Base-by-base conservation (phyloP, 805 yeast genomes). In the Yarrowia hollandica region DNA sequence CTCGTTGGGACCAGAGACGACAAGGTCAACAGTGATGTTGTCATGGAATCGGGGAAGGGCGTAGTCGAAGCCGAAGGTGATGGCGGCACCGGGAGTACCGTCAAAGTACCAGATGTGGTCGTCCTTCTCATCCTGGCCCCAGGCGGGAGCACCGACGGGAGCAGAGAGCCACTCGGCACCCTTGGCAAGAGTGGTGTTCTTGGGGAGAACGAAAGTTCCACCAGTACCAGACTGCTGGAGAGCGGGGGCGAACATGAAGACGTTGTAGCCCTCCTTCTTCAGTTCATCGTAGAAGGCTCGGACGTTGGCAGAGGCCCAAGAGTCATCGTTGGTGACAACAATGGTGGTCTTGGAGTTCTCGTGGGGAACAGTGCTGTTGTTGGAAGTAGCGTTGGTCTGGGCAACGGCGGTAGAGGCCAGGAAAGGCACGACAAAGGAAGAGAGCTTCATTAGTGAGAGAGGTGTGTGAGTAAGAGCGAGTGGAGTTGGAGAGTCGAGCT, bases 281-380 rank as follows among this genome's bases (percentile, higher is more conserved):
- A 80, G 74, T 31, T 73, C 79, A 55, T 75, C 69, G 75, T 81
- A 82, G 11, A 81, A 69, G 14, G 84, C 82, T 67, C 85, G 77
- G 66, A 82, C 79, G 66, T 80, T 80, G 48, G 84, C 78, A 5
- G 83, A 71, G 2, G 78, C 79, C 81, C 82, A 82, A 16, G 80
- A 77, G 63, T 82, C 85, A 65, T 82, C 85, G 64, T 82, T 81
- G 62, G 84, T 76, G 35, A 80, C 71, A 18, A 80, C 67, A 61
- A 79, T 77, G 67, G 78, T 77, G 34, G 42, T 52, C 42, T 48
- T 8, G 22, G 55, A 31, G 22, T 48, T 48, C 23, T 41, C 48
- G 16, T 41, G 18, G 33, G 48, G 48, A 12, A 41, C 48, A n/a
- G 52, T 30, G 16, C 25, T 12, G 35, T 44, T 44, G 30, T 3